Evolutionary conservation across 768 basidiomycete species (phyloP), one percentile per base, ranked within the genome.

Genomic region (Butyriboletus loyo): DNA sequence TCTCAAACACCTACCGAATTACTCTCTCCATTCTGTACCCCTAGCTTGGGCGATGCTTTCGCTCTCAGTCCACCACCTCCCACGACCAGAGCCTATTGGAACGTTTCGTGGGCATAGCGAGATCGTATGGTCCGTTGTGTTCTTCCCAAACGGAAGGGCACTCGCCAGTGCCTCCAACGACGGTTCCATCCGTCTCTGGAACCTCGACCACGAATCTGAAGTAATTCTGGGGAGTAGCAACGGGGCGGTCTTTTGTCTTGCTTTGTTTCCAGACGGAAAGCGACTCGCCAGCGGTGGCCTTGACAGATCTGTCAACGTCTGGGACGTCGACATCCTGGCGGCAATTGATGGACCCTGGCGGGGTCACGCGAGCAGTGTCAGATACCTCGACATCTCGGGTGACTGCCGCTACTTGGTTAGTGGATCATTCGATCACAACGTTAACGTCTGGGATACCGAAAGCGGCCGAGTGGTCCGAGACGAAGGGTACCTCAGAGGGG

Each of bases 391-490:
- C 49, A 35, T 66, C 43, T 66, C 65, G 39, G 58, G 51, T 22
- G 66, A 67, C 63, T 56, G 63, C 37, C 63, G 60, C 49, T 66
- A 66, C 66, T 19, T 66, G 32, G 57, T 48, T 6, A 66, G 66
- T 32, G 65, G 65, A 55, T 66, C 66, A 42, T 66, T 68, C 52
- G 65, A 66, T 66, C 64, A 66, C 60, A 66, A 57, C 19, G 41
- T 68, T 31, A 68, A 63, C 59, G 11, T 66, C 40, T 66, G 66
- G 66, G 57, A 68, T 55, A 63, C 66, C 49, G 49, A 55, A 61
- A 66, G 45, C 30, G 64, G 66, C 48, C 47, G 41, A 43, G 36
- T 65, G 49, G 57, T 66, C 48, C 60, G 56, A 54, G 53, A 66
- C 45, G 52, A 66, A 49, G 36, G 54, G 36, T 50, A 36, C 55